Base-by-base conservation (phyloP, 1,284 basidiomycete genomes). In the Sparassis latifolia region DNA sequence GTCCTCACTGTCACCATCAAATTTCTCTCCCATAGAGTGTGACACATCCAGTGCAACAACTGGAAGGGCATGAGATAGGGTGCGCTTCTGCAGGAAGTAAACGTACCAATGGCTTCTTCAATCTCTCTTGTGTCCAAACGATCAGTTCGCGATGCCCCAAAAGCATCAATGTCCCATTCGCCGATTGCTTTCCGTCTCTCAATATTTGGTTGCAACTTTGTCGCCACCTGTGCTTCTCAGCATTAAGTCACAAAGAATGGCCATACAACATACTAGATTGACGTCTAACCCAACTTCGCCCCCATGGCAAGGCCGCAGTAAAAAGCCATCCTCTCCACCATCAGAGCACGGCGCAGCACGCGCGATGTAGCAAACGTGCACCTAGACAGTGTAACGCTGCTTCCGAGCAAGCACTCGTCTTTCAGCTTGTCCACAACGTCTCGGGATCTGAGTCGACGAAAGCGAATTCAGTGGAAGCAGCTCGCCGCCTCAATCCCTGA, bases 281-380 rank as follows among this genome's bases (percentile, higher is more conserved):
- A 53, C 52, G 33, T 53, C 52, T 2, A 50, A 48, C n/a, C 43
- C 48, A 28, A 47, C 48, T 37, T 53, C 52, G n/a, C 51, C 51
- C n/a, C 52, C 52, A 47, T 53, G 47, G 43, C 52, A 53, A 5
- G 52, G 52, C 33, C 52, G 29, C 20, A 53, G 39, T 4, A 53
- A 20, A 30, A 50, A 41, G 3, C 45, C 38, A 31, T 53, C 52
- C 37, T 50, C 31, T 10, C 42, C 48, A 10, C 39, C 27, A 20
- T 27, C 12, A 7, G 38, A 42, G 28, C 48, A 49, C n/a, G 48
- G 42, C 12, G 44, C 52, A 2, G 48, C 51, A 20, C 51, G 47
- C 29, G 48, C 45, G 9, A 53, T 47, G 38, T 45, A 53, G 20
- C 20, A 20, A 20, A 20, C 20, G 20, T 20, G 20, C 20, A 20